These are phyloP conservation scores for Talaromyces rugulosus DNA, from an alignment of 2,329 filamentous ascomycete species.

Conservation along the genomic window DNA sequence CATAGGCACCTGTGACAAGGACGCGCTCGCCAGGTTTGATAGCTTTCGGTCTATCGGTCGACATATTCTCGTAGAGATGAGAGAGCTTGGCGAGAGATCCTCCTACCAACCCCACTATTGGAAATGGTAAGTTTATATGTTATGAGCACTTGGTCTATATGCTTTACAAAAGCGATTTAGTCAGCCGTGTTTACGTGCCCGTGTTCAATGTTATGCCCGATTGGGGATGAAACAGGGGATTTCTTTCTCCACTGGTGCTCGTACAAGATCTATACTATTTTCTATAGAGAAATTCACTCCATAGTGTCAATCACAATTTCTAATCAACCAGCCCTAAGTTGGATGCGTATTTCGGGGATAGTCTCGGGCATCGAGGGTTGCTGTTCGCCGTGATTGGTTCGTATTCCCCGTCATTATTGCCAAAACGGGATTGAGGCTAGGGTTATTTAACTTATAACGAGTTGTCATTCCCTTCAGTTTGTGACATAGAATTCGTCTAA, in stretches of 20 bases:
- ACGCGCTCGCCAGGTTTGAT: slow-evolving; percentile 15
- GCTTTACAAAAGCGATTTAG: neutral
- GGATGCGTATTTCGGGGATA: neutral
- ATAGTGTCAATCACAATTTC: neutral
- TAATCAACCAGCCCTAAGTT: neutral
- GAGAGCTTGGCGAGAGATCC: too few relatives aligned
- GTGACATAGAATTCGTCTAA: neutral
- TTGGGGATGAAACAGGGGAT: neutral
- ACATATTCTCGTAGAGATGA: too few relatives aligned
- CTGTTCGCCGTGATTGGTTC: neutral
- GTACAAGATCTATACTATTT: neutral
- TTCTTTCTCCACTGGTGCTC: neutral
- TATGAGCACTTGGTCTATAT: neutral
- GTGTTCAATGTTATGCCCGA: neutral
- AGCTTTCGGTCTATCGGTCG: too few relatives aligned
- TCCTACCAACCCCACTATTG: too few relatives aligned
- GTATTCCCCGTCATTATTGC: neutral
- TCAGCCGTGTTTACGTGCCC: neutral
- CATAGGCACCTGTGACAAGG: slow-evolving; percentile 44
- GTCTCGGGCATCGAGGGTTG: neutral
- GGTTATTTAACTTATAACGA: neutral
- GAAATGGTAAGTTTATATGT: too few relatives aligned
- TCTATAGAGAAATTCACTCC: neutral
- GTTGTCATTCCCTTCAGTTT: neutral
- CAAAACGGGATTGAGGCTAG: neutral